Percentiles rank a stretch among this genome's conserved stretches.
Evolutionary conservation across 2,329 filamentous ascomycete species (phyloP).

Genomic region (Clarireedia homoeocarpa): DNA sequence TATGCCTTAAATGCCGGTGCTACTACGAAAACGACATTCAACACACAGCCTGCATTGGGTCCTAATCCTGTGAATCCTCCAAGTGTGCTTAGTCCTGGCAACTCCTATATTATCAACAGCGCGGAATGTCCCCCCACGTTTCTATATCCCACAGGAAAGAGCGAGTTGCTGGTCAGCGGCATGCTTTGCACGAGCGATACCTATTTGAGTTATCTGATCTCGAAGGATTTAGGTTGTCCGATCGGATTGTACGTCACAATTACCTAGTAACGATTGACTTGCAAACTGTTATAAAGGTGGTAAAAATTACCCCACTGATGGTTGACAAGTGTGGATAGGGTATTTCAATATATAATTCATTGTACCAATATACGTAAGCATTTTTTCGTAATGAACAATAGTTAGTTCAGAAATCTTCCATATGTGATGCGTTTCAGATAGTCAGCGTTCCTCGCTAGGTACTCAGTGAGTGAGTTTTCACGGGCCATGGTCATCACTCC

Average conservation of each 20-base stretch:
- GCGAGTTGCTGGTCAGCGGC: background rate
- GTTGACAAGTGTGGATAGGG: no score
- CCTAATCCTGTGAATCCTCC: background rate
- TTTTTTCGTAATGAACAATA: no score
- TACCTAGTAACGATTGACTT: no score
- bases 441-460: no score
- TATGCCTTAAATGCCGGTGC: background rate
- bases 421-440: no score
- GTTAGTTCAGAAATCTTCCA: no score
- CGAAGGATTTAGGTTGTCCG: background rate
- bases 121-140: background rate
- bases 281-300: no score
- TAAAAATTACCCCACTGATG: no score
- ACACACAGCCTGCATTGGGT: background rate
- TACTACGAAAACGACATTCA: background rate
- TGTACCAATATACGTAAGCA: no score
- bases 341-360: no score
- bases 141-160: background rate
- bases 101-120: background rate
- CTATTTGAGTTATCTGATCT: background rate
- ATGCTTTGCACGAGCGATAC: background rate
- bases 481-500: no score
- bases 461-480: no score
- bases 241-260: background rate
- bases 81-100: background rate